phyloP scores from a whole-genome alignment of 164 flowering plant species.

The Cinnamomum micranthum region DNA sequence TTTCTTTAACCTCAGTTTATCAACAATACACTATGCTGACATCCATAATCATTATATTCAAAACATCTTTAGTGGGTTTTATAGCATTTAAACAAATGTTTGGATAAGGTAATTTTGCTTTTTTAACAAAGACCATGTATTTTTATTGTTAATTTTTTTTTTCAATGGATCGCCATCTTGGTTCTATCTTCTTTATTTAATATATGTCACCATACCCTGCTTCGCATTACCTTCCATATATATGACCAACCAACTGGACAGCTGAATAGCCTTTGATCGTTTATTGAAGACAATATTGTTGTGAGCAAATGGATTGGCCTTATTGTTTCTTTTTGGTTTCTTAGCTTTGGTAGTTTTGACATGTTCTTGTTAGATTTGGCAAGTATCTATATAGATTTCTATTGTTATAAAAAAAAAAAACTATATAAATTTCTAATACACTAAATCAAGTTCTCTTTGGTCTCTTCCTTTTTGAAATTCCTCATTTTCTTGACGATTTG shows the following conservation, averaged over 20 bases:
- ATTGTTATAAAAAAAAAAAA: too few species aligned
- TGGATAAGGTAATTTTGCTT: slow-evolving; percentile 56
- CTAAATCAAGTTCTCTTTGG: too few species aligned
- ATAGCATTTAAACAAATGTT: slow-evolving; percentile 51
- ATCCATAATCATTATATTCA: slow-evolving; percentile 42
- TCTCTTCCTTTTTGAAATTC: too few species aligned
- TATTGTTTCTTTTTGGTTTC: too few species aligned
- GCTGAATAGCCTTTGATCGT: slow-evolving; percentile 38
- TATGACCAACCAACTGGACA: slow-evolving; percentile 69
- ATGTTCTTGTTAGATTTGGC: too few species aligned
- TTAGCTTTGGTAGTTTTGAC: too few species aligned
- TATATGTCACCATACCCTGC: not conserved
- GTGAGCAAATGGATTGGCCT: slow-evolving; percentile 73
- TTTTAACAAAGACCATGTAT: not conserved
- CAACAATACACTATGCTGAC: slow-evolving; percentile 50
- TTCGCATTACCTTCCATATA: slow-evolving; percentile 59
- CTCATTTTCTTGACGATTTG: too few species aligned
- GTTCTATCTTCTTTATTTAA: not conserved
- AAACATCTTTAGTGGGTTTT: slow-evolving; percentile 59
- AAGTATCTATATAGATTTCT: too few species aligned
- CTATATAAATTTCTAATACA: too few species aligned
- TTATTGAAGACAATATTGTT: slow-evolving; percentile 51
- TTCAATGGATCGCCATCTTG: not conserved
- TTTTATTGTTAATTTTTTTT: not conserved
- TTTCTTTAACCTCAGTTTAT: slow-evolving; percentile 32